phyloP scores from a whole-genome alignment of 257 asterid genomes.

The Nicotiana noctiflora region DNA sequence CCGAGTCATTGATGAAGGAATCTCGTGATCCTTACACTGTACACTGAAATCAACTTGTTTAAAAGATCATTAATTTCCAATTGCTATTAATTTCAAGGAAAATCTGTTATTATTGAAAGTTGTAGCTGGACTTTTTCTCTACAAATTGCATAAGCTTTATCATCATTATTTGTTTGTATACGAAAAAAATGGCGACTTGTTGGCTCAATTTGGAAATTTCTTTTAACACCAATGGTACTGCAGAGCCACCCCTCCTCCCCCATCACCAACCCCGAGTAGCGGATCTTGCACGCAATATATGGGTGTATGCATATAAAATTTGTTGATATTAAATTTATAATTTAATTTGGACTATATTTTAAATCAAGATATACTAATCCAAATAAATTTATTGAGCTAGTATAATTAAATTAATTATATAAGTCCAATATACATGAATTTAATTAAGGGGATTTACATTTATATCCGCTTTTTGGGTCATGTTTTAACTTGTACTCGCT shows the following conservation, averaged over 20 bases:
- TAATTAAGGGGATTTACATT: no score
- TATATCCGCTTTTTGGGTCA: no score
- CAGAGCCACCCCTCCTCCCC: background rate
- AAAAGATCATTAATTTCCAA: background rate
- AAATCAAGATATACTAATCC: no score
- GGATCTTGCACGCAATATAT: no score
- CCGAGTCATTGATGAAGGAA: constrained; percentile 7
- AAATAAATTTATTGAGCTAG: no score
- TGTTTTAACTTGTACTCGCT: no score
- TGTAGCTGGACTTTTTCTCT: background rate
- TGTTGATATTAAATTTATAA: no score
- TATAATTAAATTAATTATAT: no score
- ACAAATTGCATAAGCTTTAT: background rate
- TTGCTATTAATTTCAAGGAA: background rate
- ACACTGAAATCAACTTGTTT: background rate
- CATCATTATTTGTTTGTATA: background rate
- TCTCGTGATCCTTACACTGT: constrained; percentile 26
- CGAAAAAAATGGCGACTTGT: constrained; percentile 4
- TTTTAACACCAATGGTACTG: background rate
- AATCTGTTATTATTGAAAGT: background rate
- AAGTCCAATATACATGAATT: no score
- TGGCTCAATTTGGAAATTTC: background rate
- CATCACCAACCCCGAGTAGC: no score
- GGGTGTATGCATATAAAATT: no score
- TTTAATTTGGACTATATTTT: no score